Base-by-base conservation (phyloP, 805 yeast species). In the Cyberlindnera nakhonratchasimensis region DNA sequence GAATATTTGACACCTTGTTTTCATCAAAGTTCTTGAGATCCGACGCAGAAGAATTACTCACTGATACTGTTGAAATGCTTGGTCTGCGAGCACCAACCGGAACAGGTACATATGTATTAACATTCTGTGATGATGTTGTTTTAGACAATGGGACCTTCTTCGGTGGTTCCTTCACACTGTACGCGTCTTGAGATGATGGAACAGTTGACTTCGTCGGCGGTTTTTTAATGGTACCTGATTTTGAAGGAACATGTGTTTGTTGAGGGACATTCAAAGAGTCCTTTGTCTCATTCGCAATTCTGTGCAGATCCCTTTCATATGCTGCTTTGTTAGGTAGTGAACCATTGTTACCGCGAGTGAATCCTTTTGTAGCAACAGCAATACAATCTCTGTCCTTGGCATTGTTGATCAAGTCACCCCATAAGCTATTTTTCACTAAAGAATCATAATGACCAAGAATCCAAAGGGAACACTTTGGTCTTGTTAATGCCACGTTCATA, bases 401-500 rank as follows among this genome's bases (percentile, higher is more conserved):
- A 67, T 90, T 81, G 0, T 63, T 60, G 9, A 90, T 72, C 39
- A 93, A 66, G 43, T 76, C 70, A 21, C 62, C 65, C 99, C 99
- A 93, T 0, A 88, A 78, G 19, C 68, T 68, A 58, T 89, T 84
- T 40, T 75, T 66, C 6, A 60, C 53, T 50, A 91, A 72, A 1
- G 95, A 79, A n/a, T 70, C 66, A 23, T 72, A 75, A 53, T 86
- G 81, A 17, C 99, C 99, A 13, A 95, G 63, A 43, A 93, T 81
- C 98, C 98, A 93, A 50, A 93, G 67, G 1, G 98, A 85, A 1
- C 95, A 75, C 52, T 83, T 78, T 0, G 98, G 97, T 68, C 99
- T 85, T 1, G 98, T 91, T 28, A 93, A 66, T 0, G 96, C 98
- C 40, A 93, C 99, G 63, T 93, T 93, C 96, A 93, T 87, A 69